Evolutionary conservation across 2,329 filamentous ascomycete genomes (phyloP).

Genomic region (Hymenoscyphus occultus): DNA sequence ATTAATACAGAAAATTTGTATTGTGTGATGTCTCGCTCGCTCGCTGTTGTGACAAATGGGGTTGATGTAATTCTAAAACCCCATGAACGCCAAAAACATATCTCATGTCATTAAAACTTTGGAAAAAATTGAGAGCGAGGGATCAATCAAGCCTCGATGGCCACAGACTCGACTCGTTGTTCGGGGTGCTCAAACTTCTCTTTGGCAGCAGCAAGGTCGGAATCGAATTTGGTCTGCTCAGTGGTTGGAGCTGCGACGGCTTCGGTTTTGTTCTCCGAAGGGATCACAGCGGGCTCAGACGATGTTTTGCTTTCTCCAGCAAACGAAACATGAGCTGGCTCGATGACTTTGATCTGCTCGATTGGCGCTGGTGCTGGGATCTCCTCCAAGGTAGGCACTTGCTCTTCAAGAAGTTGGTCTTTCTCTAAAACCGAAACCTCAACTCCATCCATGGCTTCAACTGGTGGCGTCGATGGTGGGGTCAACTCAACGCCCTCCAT

Average conservation of each 20-base stretch:
- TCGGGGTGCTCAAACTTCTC: slow-evolving; percentile 6
- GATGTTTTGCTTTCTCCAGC: neutral
- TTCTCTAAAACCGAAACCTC: neutral
- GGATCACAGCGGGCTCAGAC: neutral
- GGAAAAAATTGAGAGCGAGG: neutral
- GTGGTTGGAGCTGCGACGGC: neutral
- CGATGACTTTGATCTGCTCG: neutral
- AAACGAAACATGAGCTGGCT: neutral
- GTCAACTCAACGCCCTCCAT: neutral
- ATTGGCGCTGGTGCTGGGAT: neutral
- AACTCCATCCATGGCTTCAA: neutral
- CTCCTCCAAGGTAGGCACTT: neutral
- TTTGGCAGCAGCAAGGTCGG: slow-evolving; percentile 5
- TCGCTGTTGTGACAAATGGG: slow-evolving; percentile 6
- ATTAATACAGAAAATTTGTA: neutral
- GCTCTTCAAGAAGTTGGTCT: slow-evolving; percentile 1
- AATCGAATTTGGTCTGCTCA: neutral
- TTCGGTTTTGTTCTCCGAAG: neutral
- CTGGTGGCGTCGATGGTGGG: neutral
- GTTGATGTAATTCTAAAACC: neutral
- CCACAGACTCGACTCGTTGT: neutral
- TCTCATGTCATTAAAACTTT: neutral
- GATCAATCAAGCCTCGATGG: neutral
- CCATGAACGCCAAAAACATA: neutral
- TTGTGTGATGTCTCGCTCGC: neutral